Conservation (phyloP, 2,329 filamentous ascomycete genomes). For the Fusarium scirpi region DNA sequence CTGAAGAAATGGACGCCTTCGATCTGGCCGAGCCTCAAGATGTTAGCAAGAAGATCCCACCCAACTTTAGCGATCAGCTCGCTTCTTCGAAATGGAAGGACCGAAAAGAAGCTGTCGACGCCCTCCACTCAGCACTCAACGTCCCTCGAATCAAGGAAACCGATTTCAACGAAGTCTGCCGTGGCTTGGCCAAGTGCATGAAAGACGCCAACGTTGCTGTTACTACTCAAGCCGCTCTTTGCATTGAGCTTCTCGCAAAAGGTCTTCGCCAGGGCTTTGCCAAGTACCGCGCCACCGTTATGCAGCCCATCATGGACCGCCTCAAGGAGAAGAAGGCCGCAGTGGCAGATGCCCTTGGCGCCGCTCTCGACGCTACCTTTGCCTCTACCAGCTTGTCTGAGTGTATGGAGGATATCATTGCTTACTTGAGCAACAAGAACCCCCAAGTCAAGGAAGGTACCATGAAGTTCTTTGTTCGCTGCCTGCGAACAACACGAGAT, state of each 20-base stretch:
- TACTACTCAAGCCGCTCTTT: constrained; percentile 91
- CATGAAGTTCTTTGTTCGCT: constrained; percentile 91
- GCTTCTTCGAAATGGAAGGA: constrained; percentile 98
- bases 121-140: constrained; percentile 79
- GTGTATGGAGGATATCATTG: constrained; percentile 88
- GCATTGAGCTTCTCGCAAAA: constrained; percentile 88
- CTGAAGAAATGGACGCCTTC: constrained; percentile 79
- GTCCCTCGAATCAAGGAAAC: constrained; percentile 93
- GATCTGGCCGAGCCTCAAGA: constrained; percentile 90
- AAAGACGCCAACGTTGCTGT: constrained; percentile 98
- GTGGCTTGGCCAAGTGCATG: constrained; percentile 93
- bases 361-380: constrained; percentile 80
- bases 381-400: constrained; percentile 79
- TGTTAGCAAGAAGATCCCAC: constrained; percentile 82
- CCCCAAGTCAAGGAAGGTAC: constrained; percentile 97
- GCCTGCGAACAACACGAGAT: constrained; percentile 82
- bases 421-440: constrained; percentile 93
- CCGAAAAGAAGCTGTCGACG: constrained; percentile 92
- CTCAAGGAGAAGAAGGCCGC: constrained; percentile 96
- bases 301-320: constrained; percentile 92
- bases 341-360: constrained; percentile 88
- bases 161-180: constrained; percentile 85
- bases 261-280: constrained; percentile 82
- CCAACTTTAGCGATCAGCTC: constrained; percentile 84
- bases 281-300: constrained; percentile 83